A percentile compares a stretch with the other conserved stretches of the same genome.
These are phyloP conservation scores for Fusarium decemcellulare DNA, from an alignment of 2,329 filamentous ascomycete genomes.

Conservation along the genomic window DNA sequence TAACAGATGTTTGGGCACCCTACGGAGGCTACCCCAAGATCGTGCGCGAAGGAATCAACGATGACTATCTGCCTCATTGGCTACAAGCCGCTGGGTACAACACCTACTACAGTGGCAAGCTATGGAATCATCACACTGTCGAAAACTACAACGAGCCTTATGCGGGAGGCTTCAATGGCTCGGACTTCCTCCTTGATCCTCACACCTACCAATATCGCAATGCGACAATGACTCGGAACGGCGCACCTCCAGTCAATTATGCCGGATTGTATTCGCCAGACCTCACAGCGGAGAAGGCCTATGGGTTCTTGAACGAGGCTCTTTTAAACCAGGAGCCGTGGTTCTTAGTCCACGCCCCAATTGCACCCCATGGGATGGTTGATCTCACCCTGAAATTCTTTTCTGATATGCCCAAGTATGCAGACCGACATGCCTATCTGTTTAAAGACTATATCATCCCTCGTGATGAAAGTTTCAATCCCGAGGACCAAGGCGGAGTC, in stretches of 20 bases:
- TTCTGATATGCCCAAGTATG: not conserved
- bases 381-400: not conserved
- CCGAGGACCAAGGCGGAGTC: not conserved
- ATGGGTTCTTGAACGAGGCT: not conserved
- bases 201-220: constrained; percentile 5
- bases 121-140: not conserved
- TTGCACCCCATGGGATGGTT: not conserved
- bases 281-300: not conserved
- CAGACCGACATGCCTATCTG: not conserved
- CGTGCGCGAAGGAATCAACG: not conserved
- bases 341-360: not conserved
- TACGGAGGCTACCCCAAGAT: constrained; percentile 5
- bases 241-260: not conserved
- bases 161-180: not conserved
- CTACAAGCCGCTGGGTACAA: not conserved
- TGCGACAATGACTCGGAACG: not conserved
- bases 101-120: constrained; percentile 1
- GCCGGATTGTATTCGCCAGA: not conserved
- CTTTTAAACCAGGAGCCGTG: not conserved
- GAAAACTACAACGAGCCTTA: not conserved
- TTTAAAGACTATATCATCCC: constrained; percentile 1
- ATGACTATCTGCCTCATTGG: constrained; percentile 1
- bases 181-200: constrained; percentile 3
- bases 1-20: not conserved
- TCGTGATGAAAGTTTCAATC: not conserved